These are phyloP conservation scores for Hypsizygus ulmarius DNA, from an alignment of 1,284 basidiomycete species.

Conservation along the genomic window DNA sequence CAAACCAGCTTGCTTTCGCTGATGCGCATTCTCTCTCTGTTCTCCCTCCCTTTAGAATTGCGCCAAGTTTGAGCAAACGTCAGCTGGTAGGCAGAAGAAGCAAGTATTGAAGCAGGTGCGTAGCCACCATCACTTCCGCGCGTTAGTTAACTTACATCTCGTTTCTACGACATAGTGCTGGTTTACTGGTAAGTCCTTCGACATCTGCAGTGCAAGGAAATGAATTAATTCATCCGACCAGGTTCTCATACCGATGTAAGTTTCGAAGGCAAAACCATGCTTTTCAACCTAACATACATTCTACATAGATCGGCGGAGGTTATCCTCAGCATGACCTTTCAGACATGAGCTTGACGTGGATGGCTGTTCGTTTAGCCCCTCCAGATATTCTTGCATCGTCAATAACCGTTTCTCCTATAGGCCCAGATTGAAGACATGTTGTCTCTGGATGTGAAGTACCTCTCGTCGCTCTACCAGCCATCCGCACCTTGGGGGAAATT, in stretches of 20 bases:
- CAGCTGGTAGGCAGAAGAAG: conserved; percentile 47
- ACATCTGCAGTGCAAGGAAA: neutral
- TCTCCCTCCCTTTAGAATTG: conserved; percentile 47
- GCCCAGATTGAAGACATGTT: conserved; percentile 55
- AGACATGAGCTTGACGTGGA: conserved; percentile 64
- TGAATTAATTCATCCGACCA: conserved; percentile 19
- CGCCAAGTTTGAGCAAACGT: conserved; percentile 60
- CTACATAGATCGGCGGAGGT: conserved; percentile 63
- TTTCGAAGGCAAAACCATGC: neutral
- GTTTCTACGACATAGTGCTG: conserved; percentile 46
- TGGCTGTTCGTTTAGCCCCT: conserved; percentile 45
- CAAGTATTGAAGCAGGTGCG: conserved; percentile 63
- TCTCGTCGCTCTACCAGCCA: conserved; percentile 48
- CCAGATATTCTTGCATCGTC: neutral
- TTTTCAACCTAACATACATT: conserved; percentile 1
- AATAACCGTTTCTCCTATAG: conserved; percentile 27
- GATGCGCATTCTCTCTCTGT: neutral
- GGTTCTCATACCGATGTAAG: conserved; percentile 62
- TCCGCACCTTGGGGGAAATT: conserved; percentile 59
- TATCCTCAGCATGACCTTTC: conserved; percentile 66
- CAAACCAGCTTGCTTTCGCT: neutral
- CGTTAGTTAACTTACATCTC: neutral
- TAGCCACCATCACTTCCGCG: neutral
- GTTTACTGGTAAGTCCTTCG: conserved; percentile 52
- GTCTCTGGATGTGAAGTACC: conserved; percentile 53